Conservation (phyloP, 352 stramenopile genomes). For the Globisporangium viniferum region DNA sequence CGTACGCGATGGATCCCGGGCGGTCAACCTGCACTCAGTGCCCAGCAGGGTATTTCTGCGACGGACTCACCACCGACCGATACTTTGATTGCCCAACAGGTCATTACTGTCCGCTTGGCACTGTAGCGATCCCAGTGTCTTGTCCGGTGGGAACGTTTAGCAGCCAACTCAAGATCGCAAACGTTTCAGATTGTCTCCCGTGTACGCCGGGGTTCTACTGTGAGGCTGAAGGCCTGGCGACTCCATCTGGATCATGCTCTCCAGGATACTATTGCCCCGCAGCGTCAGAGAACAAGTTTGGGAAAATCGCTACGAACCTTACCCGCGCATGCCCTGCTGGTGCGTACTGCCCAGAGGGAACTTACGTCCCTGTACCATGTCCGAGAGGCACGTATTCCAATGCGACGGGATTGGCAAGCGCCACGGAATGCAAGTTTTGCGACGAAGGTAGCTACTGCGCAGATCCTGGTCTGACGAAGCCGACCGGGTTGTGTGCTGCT, state of each 20-base stretch:
- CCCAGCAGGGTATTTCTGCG: conserved; percentile 65
- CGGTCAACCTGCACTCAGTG: conserved; percentile 35
- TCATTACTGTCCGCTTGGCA: conserved; percentile 48
- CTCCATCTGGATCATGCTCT: conserved; percentile 36
- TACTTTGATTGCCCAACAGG: conserved; percentile 41
- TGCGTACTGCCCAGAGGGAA: conserved; percentile 73
- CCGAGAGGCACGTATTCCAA: conserved; percentile 64
- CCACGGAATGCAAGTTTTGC: conserved; percentile 55
- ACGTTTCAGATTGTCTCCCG: conserved; percentile 30
- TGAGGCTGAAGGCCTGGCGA: conserved; percentile 20
- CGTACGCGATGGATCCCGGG: conserved; percentile 29
- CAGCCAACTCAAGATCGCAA: conserved; percentile 29
- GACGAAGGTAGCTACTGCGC: conserved; percentile 50
- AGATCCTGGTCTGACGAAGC: conserved; percentile 27
- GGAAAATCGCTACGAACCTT: conserved; percentile 29
- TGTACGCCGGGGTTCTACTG: conserved; percentile 50
- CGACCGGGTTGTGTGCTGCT: conserved; percentile 32
- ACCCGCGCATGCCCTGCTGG: conserved; percentile 63
- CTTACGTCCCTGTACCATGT: conserved; percentile 55
- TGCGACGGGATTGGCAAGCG: conserved; percentile 32
- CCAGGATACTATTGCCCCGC: conserved; percentile 56
- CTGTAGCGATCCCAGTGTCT: conserved; percentile 29
- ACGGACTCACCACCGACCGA: conserved; percentile 40
- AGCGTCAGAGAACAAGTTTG: conserved; percentile 38
- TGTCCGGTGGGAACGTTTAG: conserved; percentile 80